phyloP scores from a whole-genome alignment of 306 rosid species.

The Hippophae tibetana region DNA sequence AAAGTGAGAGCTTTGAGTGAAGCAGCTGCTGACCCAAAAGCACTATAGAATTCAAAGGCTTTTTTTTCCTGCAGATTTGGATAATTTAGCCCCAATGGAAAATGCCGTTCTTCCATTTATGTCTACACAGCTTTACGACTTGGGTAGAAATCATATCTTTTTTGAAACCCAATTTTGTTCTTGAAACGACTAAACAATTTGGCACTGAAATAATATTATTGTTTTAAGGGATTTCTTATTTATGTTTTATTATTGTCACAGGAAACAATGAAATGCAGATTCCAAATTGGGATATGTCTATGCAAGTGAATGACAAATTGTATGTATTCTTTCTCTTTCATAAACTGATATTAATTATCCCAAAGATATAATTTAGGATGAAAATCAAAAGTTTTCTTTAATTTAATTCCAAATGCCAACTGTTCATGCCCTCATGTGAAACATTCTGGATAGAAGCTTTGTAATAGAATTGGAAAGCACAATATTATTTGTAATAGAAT shows the following conservation, averaged over 20 bases:
- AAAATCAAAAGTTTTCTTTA: not conserved
- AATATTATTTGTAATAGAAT: no score
- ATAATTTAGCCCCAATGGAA: constrained; percentile 23
- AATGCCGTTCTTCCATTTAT: constrained; percentile 31
- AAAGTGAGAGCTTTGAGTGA: no score
- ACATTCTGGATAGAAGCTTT: no score
- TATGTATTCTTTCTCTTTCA: constrained; percentile 17
- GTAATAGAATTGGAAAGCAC: no score
- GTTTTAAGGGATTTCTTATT: not conserved
- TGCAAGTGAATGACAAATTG: constrained; percentile 29
- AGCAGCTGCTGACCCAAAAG: not conserved
- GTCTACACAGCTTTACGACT: constrained; percentile 22
- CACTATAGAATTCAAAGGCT: not conserved
- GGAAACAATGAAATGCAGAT: constrained; percentile 33
- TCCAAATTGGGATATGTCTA: constrained; percentile 21
- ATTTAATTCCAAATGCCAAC: not conserved
- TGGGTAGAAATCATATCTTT: constrained; percentile 25
- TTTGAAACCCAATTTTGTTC: not conserved
- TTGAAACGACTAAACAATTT: not conserved
- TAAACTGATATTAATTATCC: not conserved
- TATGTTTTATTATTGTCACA: constrained; percentile 12
- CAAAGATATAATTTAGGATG: no score
- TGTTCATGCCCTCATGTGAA: not conserved
- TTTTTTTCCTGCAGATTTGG: not conserved
- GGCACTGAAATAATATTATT: not conserved